Percentiles rank a stretch among this genome's conserved stretches.
phyloP scores from a whole-genome alignment of 129 eudicot genomes.

The Lactuca saligna region DNA sequence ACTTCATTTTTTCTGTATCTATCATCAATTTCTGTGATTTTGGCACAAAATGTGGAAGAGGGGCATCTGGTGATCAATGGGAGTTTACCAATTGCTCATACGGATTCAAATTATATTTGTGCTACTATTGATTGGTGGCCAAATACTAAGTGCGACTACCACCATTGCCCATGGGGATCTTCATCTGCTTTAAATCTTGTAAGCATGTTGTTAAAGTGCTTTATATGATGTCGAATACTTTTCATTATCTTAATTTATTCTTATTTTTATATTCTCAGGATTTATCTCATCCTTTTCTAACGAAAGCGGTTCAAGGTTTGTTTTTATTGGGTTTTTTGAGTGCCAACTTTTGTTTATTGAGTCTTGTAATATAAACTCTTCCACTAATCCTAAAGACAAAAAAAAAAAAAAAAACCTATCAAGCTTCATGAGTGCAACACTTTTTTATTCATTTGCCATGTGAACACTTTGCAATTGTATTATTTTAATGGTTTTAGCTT shows the following conservation, averaged over 20 bases:
- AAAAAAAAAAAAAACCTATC: too few species aligned
- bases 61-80: slow-evolving; percentile 54
- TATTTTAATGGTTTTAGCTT: too few species aligned
- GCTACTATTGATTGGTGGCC: slow-evolving; percentile 99
- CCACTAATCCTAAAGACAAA: too few species aligned
- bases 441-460: too few species aligned
- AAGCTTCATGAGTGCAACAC: too few species aligned
- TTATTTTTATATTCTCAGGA: slow-evolving; percentile 52
- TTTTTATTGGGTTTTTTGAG: slow-evolving; percentile 12
- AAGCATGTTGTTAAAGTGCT: slow-evolving; percentile 19
- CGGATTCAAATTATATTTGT: slow-evolving; percentile 81
- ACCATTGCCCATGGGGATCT: slow-evolving; percentile 89
- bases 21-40: slow-evolving; percentile 44
- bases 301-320: slow-evolving; percentile 80
- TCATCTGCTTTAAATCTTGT: slow-evolving; percentile 81
- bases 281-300: slow-evolving; percentile 69
- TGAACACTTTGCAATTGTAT: too few species aligned
- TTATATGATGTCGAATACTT: not conserved
- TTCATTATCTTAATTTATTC: slow-evolving; percentile 3
- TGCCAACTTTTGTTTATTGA: not conserved
- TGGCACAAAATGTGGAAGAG: slow-evolving; percentile 56
- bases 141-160: slow-evolving; percentile 69
- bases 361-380: slow-evolving; percentile 18
- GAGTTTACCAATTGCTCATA: slow-evolving; percentile 46
- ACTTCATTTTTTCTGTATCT: slow-evolving; percentile 44